These are phyloP conservation scores for Populus hybrid DNA, from an alignment of 441 rosid species.

Conservation along the genomic window DNA sequence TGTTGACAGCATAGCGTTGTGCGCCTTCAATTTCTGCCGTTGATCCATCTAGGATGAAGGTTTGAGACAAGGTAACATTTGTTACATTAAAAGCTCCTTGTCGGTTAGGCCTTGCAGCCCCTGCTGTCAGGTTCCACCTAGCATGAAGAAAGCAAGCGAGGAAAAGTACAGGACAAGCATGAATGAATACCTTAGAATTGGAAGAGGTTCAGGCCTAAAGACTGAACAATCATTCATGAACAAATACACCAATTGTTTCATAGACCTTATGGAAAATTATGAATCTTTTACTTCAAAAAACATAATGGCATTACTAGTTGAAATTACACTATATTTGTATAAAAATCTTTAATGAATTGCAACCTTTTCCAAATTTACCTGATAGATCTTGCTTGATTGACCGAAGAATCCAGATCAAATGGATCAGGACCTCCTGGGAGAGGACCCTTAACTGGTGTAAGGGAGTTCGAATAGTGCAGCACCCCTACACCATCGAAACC, in stretches of 20 bases:
- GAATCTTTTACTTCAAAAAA: too few relatives aligned
- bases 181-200: not conserved
- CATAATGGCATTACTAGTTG: too few relatives aligned
- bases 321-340: too few relatives aligned
- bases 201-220: too few relatives aligned
- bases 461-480: conserved; percentile 39
- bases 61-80: conserved; percentile 48
- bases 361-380: conserved; percentile 23
- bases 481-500: conserved; percentile 33
- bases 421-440: conserved; percentile 45
- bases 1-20: conserved; percentile 47
- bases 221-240: too few relatives aligned
- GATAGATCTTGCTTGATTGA: conserved; percentile 37
- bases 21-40: conserved; percentile 19
- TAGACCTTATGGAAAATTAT: too few relatives aligned
- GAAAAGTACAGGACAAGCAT: not conserved
- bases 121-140: conserved; percentile 66
- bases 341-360: not conserved
- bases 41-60: conserved; percentile 47
- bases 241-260: too few relatives aligned
- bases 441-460: conserved; percentile 24
- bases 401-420: conserved; percentile 32
- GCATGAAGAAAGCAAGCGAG: not conserved
- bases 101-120: conserved; percentile 82
- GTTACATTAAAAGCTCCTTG: conserved; percentile 79